phyloP scores from a whole-genome alignment of 352 stramenopile genomes.

The Plasmopara muralis region DNA sequence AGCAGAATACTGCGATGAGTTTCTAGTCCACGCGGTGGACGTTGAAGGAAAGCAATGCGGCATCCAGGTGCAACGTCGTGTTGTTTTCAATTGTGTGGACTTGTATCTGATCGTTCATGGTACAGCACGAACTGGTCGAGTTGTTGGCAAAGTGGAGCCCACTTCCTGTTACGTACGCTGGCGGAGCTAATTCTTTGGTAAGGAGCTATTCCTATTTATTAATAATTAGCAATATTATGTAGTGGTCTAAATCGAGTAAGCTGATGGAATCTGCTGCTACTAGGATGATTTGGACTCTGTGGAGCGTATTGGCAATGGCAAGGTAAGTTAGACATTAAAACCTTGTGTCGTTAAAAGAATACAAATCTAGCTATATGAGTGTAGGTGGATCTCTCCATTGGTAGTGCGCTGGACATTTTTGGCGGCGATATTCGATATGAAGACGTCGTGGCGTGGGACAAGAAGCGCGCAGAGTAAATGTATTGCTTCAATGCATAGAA shows the following conservation, averaged over 20 bases:
- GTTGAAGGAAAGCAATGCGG: conserved; percentile 95
- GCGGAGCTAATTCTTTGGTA: conserved; percentile 88
- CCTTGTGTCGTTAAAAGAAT: background rate
- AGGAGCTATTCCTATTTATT: background rate
- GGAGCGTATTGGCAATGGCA: conserved; percentile 86
- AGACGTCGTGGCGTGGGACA: conserved; percentile 91
- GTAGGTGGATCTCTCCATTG: conserved; percentile 96
- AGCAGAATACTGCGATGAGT: conserved; percentile 93
- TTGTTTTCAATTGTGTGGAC: background rate
- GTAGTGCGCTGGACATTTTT: conserved; percentile 97
- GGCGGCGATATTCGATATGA: conserved; percentile 91
- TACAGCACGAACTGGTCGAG: conserved; percentile 91
- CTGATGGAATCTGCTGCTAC: conserved; percentile 1
- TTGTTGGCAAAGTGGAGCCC: conserved; percentile 89
- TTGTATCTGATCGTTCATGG: too few species aligned
- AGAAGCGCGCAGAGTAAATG: conserved; percentile 12
- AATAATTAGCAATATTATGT: too few species aligned
- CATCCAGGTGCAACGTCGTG: conserved; percentile 62
- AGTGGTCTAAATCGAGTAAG: conserved; percentile 3
- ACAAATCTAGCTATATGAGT: conserved; percentile 1
- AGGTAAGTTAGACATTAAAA: conserved; percentile 24
- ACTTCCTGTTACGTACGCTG: conserved; percentile 96
- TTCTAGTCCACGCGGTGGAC: conserved; percentile 97
- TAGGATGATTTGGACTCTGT: conserved; percentile 93
- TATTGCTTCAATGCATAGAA: background rate